A percentile compares a stretch with the other conserved stretches of the same genome.
Evolutionary conservation across 2,329 filamentous ascomycete genomes (phyloP).

Genomic region (Pseudofabraea citricarpa): DNA sequence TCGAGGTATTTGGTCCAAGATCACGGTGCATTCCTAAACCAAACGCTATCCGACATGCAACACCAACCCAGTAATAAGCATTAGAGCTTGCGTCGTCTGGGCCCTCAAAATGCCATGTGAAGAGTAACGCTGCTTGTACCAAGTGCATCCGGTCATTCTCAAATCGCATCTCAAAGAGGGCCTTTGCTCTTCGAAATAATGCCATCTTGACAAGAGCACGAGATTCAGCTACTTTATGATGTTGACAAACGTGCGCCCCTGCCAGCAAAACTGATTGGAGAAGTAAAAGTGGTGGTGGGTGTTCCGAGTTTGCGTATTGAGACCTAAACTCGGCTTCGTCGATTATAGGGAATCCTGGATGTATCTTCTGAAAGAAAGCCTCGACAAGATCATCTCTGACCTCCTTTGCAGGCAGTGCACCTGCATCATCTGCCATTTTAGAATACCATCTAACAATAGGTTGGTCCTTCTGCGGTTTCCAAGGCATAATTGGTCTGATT

Average conservation of each 20-base stretch:
- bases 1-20: constrained; percentile 2
- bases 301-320: constrained; percentile 7
- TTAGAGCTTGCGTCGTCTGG: constrained; percentile 18
- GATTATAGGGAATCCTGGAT: constrained; percentile 20
- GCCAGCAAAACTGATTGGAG: constrained; percentile 26
- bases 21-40: constrained; percentile 24
- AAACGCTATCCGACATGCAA: constrained; percentile 23
- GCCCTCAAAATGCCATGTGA: constrained; percentile 23
- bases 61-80: constrained; percentile 23
- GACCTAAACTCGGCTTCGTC: constrained; percentile 16
- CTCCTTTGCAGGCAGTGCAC: constrained; percentile 12
- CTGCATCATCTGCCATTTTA: constrained; percentile 9
- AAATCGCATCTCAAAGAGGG: constrained; percentile 23
- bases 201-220: constrained; percentile 18
- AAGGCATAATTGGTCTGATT: constrained; percentile 13
- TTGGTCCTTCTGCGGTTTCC: constrained; percentile 14
- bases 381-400: constrained; percentile 22
- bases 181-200: constrained; percentile 22
- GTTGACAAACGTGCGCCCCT: constrained; percentile 19
- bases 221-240: constrained; percentile 18
- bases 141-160: constrained; percentile 23
- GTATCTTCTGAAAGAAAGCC: constrained; percentile 19
- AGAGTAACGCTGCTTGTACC: constrained; percentile 23
- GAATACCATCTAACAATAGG: constrained; percentile 5
- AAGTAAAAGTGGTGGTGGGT: constrained; percentile 23